A percentile compares a stretch with the other conserved stretches of the same genome.
Conservation (phyloP, 2,329 filamentous ascomycete species). For the Colletotrichum ledebouriae region DNA sequence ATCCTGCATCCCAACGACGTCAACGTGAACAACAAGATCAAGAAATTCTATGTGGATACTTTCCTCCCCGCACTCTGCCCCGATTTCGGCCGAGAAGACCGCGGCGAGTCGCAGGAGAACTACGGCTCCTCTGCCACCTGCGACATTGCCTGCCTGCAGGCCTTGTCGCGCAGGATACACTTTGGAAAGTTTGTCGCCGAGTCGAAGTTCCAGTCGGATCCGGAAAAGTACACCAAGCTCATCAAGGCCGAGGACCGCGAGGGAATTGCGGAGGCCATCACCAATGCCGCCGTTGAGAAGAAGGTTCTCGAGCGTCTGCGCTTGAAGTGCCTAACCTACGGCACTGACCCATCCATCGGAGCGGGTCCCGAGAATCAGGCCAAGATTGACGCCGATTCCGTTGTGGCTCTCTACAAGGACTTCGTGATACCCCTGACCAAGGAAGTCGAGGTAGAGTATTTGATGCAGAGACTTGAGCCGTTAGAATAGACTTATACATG, state of each 20-base stretch:
- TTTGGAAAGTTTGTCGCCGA: constrained; percentile 99
- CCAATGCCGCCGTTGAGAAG: constrained; percentile 86
- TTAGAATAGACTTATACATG: constrained; percentile 34
- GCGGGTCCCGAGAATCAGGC: constrained; percentile 66
- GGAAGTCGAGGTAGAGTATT: constrained; percentile 96
- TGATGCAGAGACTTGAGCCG: constrained; percentile 87
- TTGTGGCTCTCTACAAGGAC: constrained; percentile 90
- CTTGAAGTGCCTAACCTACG: constrained; percentile 93
- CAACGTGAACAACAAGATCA: constrained; percentile 90
- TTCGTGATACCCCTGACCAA: constrained; percentile 98
- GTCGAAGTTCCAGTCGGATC: constrained; percentile 89
- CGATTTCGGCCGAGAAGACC: constrained; percentile 81
- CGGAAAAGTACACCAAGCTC: constrained; percentile 82
- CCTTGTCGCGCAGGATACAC: constrained; percentile 90
- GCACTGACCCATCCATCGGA: constrained; percentile 82
- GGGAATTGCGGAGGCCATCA: constrained; percentile 91
- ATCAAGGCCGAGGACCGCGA: constrained; percentile 85
- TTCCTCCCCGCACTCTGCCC: constrained; percentile 88
- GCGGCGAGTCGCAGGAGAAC: constrained; percentile 90
- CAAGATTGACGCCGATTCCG: constrained; percentile 94
- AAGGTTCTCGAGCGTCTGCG: constrained; percentile 89
- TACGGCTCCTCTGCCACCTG: constrained; percentile 93
- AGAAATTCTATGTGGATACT: constrained; percentile 83
- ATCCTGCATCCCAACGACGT: constrained; percentile 91
- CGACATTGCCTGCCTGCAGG: constrained; percentile 91